Conservation (phyloP, 73 alveolate genomes). For the Breviolum minutum region DNA sequence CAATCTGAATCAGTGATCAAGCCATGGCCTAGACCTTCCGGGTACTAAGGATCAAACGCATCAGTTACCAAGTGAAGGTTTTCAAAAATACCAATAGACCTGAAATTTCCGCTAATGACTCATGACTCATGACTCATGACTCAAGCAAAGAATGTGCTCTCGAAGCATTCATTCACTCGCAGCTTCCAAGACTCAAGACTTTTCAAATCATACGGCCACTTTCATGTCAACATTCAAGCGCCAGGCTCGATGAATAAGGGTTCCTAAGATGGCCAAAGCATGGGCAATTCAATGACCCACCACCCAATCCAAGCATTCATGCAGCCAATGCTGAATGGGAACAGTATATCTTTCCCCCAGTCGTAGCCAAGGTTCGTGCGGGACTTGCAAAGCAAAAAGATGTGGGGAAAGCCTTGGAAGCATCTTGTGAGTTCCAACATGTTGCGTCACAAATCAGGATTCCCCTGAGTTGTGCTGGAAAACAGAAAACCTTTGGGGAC, state of each 20-base stretch:
- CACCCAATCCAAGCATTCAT: background rate
- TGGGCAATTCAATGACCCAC: too few relatives aligned
- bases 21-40: background rate
- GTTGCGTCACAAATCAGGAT: too few relatives aligned
- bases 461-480: background rate
- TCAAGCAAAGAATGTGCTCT: too few relatives aligned
- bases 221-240: background rate
- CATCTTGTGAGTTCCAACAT: too few relatives aligned
- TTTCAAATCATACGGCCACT: too few relatives aligned
- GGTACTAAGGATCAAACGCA: background rate
- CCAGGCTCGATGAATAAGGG: conserved; percentile 45
- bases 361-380: conserved; percentile 38
- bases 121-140: too few relatives aligned
- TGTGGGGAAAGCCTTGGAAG: conserved; percentile 45
- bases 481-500: too few relatives aligned
- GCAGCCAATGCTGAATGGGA: background rate
- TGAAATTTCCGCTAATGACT: background rate
- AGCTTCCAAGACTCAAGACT: too few relatives aligned
- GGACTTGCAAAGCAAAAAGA: conserved; percentile 54
- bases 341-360: background rate
- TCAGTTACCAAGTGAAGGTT: conserved; percentile 36
- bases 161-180: too few relatives aligned
- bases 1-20: background rate
- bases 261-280: conserved; percentile 2
- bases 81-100: background rate